Base-by-base conservation (phyloP, 768 basidiomycete genomes). In the Coprinopsis marcescibilis region DNA sequence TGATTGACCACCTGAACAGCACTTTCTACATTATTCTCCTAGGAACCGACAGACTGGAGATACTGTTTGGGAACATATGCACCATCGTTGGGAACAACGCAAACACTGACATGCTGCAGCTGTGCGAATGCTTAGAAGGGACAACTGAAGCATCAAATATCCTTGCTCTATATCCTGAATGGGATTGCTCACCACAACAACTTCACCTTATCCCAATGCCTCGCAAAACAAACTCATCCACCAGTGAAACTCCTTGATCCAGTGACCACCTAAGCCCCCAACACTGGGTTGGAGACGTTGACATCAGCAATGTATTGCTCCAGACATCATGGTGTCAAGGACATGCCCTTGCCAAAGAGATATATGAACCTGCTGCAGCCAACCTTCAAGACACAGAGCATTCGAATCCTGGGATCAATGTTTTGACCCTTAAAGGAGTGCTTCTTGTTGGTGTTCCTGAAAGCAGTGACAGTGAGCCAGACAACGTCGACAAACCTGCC, bases 11-110 rank as follows among this genome's bases (percentile, higher is more conserved):
- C 24, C 64, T 62, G 0, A 46, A 57, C 27, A 50, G 51, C 1
- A 10, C 42, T 20, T 69, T 69, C 52, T 68, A 48, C 32, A 26
- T 69, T 8, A 63, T 65, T 13, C 55, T 66, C 0, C 51, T 69
- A 0, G 67, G 68, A 2, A 70, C 65, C 0, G 64, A 70, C 49
- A 55, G 61, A 0, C 53, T 67, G 4, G 67, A 70, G 37, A 40
- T 35, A 2, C 39, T 60, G 0, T 69, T 66, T 50, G 65, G 66
- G 0, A 49, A 64, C 14, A 33, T 65, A 4, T 51, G 60, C 0
- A 64, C 64, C 0, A 60, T 63, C 43, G 36, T 65, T 32, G 65
- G 65, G 2, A 63, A 58, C 25, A 62, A 68, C 35, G 19, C 49
- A 0, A 65, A 65, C 30, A 19, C 60, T 4, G 62, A 66, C 36